Base-by-base conservation (phyloP, 2,329 filamentous ascomycete species). In the Blastomyces percursus region DNA sequence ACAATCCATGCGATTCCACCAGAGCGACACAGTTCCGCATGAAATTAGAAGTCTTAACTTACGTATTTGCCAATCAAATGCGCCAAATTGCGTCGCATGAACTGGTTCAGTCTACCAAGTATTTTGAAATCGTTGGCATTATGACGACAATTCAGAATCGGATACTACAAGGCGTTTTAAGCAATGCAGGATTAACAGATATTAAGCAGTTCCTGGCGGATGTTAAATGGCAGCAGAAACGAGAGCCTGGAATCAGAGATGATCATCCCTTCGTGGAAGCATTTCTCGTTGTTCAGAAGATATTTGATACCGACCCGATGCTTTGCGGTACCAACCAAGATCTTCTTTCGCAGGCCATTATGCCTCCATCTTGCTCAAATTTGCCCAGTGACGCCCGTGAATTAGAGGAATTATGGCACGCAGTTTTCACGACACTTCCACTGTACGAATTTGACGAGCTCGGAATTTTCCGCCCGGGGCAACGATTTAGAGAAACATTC, bases 401-500 rank as follows among this genome's bases (percentile, higher is more conserved):
- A 35, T 60, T 78, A 8, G 78, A 80, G 64, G 66, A 63, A 46
- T 66, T 65, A 27, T 80, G 78, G 78, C 69, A 68, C 48, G 73
- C 74, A n/a, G 50, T 83, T 0, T 84, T 85, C 66, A 78, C 76
- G 1, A 67, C 82, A 1, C 73, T 86, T 14, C 83, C 84, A 1
- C 75, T 82, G 19, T 70, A 78, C 8, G 81, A 84, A 64, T 71
- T 86, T 27, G 80, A 84, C 66, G 64, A 70, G 1, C 68, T 71
- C 61, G 84, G 84, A 1, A 75, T 82, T 19, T 72, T 78, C 24
- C 71, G 72, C 2, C 69, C 72, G 30, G 76, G 76, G 14, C 72
- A 72, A 40, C 75, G 78, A 3, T 78, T 78, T 35, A 70, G 69
- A n/a, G 66, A 70, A 7, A 58, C 66, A 3, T 66, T 72, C 54